Percentiles rank a stretch among this genome's conserved stretches.
Conservation (phyloP, 1,139 yeast genomes). For the Zygoascus sp. region DNA sequence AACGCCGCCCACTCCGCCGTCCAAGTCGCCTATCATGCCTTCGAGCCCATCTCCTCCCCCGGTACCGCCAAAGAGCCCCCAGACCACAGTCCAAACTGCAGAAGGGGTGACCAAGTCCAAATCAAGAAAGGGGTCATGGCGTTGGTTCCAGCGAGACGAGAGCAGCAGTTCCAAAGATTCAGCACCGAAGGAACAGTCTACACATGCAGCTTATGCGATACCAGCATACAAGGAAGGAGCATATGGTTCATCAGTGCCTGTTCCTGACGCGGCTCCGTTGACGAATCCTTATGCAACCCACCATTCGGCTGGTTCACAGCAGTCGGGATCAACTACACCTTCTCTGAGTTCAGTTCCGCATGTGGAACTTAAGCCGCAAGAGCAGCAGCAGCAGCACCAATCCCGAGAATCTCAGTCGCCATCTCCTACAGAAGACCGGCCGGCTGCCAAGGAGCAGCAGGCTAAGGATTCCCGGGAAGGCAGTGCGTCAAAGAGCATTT, state of each 20-base stretch:
- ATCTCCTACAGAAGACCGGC: conserved; percentile 2
- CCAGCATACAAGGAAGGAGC: conserved; percentile 5
- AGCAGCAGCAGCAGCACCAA: background rate
- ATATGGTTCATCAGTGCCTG: background rate
- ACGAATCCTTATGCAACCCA: background rate
- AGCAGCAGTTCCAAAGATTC: background rate
- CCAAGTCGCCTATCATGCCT: conserved; percentile 1
- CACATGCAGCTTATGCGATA: background rate
- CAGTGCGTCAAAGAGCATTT: conserved; percentile 4
- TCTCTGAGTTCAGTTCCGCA: background rate
- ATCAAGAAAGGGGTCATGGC: conserved; percentile 10
- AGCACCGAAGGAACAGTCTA: background rate
- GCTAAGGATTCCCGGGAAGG: conserved; percentile 1
- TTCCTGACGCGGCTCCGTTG: background rate
- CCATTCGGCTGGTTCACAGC: background rate
- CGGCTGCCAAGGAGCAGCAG: background rate
- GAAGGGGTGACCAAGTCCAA: conserved; percentile 4
- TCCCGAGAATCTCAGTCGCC: background rate
- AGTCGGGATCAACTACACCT: background rate
- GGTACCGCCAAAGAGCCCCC: conserved; percentile 11
- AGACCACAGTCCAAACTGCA: conserved; percentile 5
- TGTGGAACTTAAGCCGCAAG: background rate
- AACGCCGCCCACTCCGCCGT: conserved; percentile 3
- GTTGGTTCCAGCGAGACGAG: conserved; percentile 10
- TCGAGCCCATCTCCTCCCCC: conserved; percentile 10